A percentile compares a stretch with the other conserved stretches of the same genome.
Evolutionary conservation across 1,284 basidiomycete species (phyloP).

Genomic region (Earliella scabrosa): DNA sequence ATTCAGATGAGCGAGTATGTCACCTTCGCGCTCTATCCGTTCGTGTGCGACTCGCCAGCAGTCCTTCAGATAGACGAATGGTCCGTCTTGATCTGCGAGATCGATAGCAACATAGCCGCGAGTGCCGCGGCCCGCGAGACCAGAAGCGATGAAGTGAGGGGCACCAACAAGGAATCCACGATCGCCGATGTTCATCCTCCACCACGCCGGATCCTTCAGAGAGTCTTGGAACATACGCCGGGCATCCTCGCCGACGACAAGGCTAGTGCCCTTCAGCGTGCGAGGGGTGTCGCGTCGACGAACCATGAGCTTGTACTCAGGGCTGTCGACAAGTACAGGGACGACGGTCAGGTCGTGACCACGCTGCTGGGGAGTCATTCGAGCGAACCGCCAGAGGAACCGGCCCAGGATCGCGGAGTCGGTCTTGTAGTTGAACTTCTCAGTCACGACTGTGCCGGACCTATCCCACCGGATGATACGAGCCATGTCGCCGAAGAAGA

Average conservation of each 20-base stretch:
- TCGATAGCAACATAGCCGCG: slow-evolving; percentile 7
- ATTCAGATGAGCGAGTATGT: slow-evolving; percentile 4
- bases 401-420: background rate
- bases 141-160: slow-evolving; percentile 2
- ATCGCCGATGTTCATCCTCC: background rate
- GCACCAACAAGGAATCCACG: slow-evolving; percentile 9
- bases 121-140: slow-evolving; percentile 2
- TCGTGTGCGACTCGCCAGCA: slow-evolving; percentile 5
- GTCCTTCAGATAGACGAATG: slow-evolving; percentile 12
- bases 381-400: background rate
- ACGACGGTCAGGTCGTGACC: too few relatives aligned
- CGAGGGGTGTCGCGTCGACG: background rate
- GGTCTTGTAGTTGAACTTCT: slow-evolving; percentile 1
- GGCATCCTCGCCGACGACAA: background rate
- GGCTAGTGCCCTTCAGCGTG: background rate
- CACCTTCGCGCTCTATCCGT: slow-evolving; percentile 5
- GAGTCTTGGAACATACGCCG: too few relatives aligned
- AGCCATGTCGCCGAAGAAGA: slow-evolving; percentile 2
- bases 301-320: background rate
- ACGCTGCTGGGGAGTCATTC: too few relatives aligned
- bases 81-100: background rate
- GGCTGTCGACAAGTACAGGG: background rate
- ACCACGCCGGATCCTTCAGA: background rate
- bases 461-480: slow-evolving; percentile 3
- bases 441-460: background rate